These are phyloP conservation scores for Trichosanthes cucumerina DNA, from an alignment of 306 rosid species.

Conservation along the genomic window DNA sequence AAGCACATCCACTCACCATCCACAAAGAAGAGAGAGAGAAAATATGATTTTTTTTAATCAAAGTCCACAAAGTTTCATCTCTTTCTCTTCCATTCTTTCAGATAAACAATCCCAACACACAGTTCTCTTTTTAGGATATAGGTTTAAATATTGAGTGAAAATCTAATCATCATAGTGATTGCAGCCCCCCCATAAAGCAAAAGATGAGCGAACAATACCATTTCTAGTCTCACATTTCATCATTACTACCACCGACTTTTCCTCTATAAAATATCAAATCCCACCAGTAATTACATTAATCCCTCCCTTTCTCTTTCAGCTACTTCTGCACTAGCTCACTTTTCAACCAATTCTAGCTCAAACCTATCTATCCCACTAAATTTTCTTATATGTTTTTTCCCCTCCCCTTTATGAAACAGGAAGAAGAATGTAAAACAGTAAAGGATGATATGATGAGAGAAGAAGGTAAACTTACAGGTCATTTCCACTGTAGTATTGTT, in stretches of 20 bases:
- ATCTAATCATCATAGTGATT: slow-evolving; percentile 7
- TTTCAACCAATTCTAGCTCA: slow-evolving; percentile 3
- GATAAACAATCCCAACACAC: background rate
- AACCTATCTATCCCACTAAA: slow-evolving; percentile 1
- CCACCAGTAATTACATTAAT: slow-evolving; percentile 7
- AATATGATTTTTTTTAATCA: background rate
- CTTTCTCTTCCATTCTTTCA: background rate
- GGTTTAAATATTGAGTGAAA: background rate
- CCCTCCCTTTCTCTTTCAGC: slow-evolving; percentile 3
- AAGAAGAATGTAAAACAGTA: background rate
- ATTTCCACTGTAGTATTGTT: background rate
- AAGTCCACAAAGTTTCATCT: background rate
- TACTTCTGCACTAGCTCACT: slow-evolving; percentile 10
- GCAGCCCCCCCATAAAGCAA: background rate
- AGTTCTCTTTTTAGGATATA: background rate
- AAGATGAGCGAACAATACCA: slow-evolving; percentile 8
- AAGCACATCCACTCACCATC: background rate
- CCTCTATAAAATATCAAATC: background rate
- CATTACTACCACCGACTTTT: slow-evolving; percentile 6
- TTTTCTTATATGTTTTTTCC: background rate
- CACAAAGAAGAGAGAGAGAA: background rate
- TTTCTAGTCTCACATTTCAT: slow-evolving; percentile 9
- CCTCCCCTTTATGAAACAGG: slow-evolving; percentile 3
- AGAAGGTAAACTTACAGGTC: slow-evolving; percentile 5
- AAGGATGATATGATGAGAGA: background rate